Evolutionary conservation across 2,329 filamentous ascomycete genomes (phyloP).

Genomic region (Colletotrichum navitas): DNA sequence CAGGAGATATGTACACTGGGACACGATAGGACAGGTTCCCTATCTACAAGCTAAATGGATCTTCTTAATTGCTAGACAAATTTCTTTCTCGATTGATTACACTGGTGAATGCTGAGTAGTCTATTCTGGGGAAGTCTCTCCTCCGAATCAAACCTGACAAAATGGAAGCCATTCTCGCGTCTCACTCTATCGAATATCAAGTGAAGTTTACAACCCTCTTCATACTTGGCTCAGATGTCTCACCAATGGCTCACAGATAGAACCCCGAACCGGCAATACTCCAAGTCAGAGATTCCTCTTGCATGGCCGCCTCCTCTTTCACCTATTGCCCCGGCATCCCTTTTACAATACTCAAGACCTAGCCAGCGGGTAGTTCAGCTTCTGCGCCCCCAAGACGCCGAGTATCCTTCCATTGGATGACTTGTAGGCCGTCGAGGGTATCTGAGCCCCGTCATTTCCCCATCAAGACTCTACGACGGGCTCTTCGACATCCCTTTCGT

Average conservation of each 20-base stretch:
- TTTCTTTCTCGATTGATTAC: too few relatives aligned
- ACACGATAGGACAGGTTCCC: too few relatives aligned
- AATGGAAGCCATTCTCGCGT: neutral
- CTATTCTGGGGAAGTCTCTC: neutral
- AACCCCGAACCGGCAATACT: constrained; percentile 36
- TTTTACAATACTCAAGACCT: constrained; percentile 51
- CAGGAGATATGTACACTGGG: too few relatives aligned
- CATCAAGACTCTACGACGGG: constrained; percentile 42
- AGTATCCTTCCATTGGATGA: constrained; percentile 26
- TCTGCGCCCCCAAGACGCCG: constrained; percentile 26
- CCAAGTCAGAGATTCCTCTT: constrained; percentile 24
- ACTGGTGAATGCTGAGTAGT: too few relatives aligned
- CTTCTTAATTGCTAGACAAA: too few relatives aligned
- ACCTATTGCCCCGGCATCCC: constrained; percentile 70
- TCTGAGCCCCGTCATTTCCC: constrained; percentile 43
- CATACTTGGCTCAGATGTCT: neutral
- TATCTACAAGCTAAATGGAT: too few relatives aligned
- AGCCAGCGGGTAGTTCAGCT: constrained; percentile 27
- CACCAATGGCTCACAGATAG: constrained; percentile 21
- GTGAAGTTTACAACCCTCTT: neutral
- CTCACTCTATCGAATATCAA: constrained; percentile 3
- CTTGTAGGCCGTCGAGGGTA: constrained; percentile 26
- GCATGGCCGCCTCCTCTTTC: constrained; percentile 30
- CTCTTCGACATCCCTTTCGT: constrained; percentile 50
- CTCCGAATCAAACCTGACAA: neutral